Base-by-base conservation (phyloP, 1,284 basidiomycete species). In the Apiotrichum domesticum region DNA sequence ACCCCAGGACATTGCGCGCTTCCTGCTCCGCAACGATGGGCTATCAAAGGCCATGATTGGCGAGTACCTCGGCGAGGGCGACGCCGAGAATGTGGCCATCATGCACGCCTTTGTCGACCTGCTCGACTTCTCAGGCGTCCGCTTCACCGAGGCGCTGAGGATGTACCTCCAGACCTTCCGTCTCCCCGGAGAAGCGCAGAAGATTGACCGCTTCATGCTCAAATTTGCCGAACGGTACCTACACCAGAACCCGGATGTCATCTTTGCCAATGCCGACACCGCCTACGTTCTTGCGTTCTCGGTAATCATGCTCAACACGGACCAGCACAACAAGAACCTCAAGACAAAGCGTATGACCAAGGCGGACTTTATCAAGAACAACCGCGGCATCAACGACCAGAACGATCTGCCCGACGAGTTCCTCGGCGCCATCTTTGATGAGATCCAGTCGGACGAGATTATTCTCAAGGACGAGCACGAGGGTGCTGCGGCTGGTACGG, bases 131-230 rank as follows among this genome's bases (percentile, higher is more conserved):
- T 83, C 82, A 48, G 84, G 85, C 59, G 77, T 86, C 63, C 78
- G 81, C 13, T 98, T 98, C 71, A 86, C 93, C 44, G 88, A 93
- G 67, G 92, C 93, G 0, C 78, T 98, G 47, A 84, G 94, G 45
- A 73, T 83, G 55, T 96, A 94, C 77, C 78, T 97, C 39, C 94
- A 97, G 74, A 84, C 91, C 0, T 97, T 97, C 83, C 87, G 94
- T 56, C 82, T 98, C 32, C 94, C 94, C 3, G 94, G 94, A 49
- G 94, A 98, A 77, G 80, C 91, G 0, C 94, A 98, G 76, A 97
- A 97, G 79, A 97, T 98, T 65, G 94, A 98, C 81, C 85, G 94
- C n/a, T 97, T 85, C 78, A 94, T 98, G 90, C 83, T 97, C 57
- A 98, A 98, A 75, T 98, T 96, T 70, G 93, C 94, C 4, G 93